A percentile compares a stretch with the other conserved stretches of the same genome.
phyloP scores from a whole-genome alignment of 371 early-diverging fungal genomes.

The Mucor saturninus region DNA sequence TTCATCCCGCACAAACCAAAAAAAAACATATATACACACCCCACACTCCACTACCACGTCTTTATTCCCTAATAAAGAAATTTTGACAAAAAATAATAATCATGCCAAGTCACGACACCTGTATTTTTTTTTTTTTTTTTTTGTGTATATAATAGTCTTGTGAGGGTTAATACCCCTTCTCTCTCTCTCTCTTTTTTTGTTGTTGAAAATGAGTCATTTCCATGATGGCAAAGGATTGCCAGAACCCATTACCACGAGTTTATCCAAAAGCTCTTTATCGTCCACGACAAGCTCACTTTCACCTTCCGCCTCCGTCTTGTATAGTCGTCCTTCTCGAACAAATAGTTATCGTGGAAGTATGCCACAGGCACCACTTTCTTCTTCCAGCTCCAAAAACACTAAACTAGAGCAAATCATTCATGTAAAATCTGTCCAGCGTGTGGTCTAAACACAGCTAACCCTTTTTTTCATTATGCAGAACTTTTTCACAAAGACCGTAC shows the following conservation, averaged over 20 bases:
- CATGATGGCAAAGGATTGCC: neutral
- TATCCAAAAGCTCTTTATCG: constrained; percentile 10
- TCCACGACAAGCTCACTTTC: constrained; percentile 21
- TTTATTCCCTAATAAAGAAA: constrained; percentile 8
- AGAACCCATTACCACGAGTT: constrained; percentile 2
- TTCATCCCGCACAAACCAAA: constrained; percentile 1
- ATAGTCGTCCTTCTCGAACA: neutral
- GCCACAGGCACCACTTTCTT: neutral
- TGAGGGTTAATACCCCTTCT: neutral
- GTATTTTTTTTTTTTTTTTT: neutral
- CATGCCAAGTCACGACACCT: neutral
- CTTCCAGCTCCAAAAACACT: constrained; percentile 21
- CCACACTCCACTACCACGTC: neutral
- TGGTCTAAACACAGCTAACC: neutral
- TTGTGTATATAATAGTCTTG: no score
- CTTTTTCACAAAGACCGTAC: constrained; percentile 65
- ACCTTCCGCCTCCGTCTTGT: constrained; percentile 20
- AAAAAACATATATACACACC: constrained; percentile 10
- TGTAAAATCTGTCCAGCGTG: constrained; percentile 13
- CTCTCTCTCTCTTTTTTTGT: neutral
- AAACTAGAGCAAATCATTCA: constrained; percentile 42
- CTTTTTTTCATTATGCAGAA: constrained; percentile 30
- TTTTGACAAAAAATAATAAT: constrained; percentile 5
- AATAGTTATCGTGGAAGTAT: neutral
- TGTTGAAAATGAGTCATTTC: neutral